These are phyloP conservation scores for Exophiala phaeomuriformis DNA, from an alignment of 2,329 filamentous ascomycete genomes.

Conservation along the genomic window DNA sequence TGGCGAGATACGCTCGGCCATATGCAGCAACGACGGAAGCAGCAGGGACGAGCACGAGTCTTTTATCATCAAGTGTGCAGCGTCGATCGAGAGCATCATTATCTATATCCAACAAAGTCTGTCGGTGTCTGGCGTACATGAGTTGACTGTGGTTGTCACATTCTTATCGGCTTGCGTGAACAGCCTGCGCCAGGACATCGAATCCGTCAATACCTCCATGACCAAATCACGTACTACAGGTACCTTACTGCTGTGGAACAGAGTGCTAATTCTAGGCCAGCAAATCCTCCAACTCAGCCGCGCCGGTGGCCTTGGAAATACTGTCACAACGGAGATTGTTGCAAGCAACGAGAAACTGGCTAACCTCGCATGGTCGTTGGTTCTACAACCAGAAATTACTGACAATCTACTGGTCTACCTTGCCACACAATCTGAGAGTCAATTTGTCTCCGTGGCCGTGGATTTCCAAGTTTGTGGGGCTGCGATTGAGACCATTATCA, in stretches of 20 bases:
- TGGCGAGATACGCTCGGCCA: conserved; percentile 1
- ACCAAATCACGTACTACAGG: not conserved
- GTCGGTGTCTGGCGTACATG: not conserved
- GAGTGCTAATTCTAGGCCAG: conserved; percentile 11
- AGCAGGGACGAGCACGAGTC: not conserved
- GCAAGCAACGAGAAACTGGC: conserved; percentile 7
- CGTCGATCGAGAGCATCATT: conserved; percentile 10
- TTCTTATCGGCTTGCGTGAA: conserved; percentile 1
- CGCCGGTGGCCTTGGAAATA: not conserved
- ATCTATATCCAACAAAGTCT: conserved; percentile 10
- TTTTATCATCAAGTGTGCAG: conserved; percentile 1
- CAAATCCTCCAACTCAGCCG: conserved; percentile 5
- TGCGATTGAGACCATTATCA: conserved; percentile 15
- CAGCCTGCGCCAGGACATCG: conserved; percentile 1
- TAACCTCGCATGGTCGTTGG: conserved; percentile 12
- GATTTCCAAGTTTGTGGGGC: not conserved
- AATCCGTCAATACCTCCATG: not conserved
- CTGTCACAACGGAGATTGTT: not conserved
- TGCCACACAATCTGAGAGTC: not conserved
- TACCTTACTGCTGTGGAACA: conserved; percentile 7
- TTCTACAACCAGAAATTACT: conserved; percentile 6
- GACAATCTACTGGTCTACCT: conserved; percentile 5
- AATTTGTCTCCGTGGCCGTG: not conserved
- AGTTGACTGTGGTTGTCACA: conserved; percentile 8
- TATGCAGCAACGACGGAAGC: not conserved